Evolutionary conservation across 2,329 filamentous ascomycete species (phyloP).

Genomic region (Rosellinia necatrix): DNA sequence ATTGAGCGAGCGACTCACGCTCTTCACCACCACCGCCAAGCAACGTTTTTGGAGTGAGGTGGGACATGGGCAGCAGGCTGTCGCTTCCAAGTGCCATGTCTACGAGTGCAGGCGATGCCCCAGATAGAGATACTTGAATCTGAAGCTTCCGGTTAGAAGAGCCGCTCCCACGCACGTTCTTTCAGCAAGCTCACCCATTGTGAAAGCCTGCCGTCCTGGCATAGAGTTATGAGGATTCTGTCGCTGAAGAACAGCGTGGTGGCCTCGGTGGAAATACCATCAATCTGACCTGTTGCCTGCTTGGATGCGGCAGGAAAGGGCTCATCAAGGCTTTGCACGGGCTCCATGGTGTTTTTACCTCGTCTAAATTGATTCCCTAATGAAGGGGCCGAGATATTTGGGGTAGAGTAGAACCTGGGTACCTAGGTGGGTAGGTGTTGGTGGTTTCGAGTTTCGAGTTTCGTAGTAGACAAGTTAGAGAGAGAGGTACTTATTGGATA

Average conservation of each 20-base stretch:
- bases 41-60: slow-evolving; percentile 84
- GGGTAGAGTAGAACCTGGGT: too few relatives aligned
- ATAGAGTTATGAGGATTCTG: slow-evolving; percentile 88
- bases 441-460: too few relatives aligned
- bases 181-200: slow-evolving; percentile 77
- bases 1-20: slow-evolving; percentile 81
- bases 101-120: slow-evolving; percentile 65
- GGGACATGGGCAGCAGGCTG: slow-evolving; percentile 70
- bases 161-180: neutral
- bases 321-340: slow-evolving; percentile 50
- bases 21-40: slow-evolving; percentile 81
- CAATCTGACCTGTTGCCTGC: slow-evolving; percentile 64
- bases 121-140: slow-evolving; percentile 80
- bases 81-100: slow-evolving; percentile 61
- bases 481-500: too few relatives aligned
- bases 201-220: slow-evolving; percentile 80
- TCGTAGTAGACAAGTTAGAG: too few relatives aligned
- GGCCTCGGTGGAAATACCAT: slow-evolving; percentile 72
- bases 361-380: too few relatives aligned
- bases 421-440: too few relatives aligned
- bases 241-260: slow-evolving; percentile 78
- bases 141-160: slow-evolving; percentile 41
- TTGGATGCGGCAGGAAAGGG: slow-evolving; percentile 71
- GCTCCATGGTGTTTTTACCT: slow-evolving; percentile 44
- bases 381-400: too few relatives aligned